Evolutionary conservation across 768 basidiomycete species (phyloP).

Genomic region (Albatrellus ellisii): DNA sequence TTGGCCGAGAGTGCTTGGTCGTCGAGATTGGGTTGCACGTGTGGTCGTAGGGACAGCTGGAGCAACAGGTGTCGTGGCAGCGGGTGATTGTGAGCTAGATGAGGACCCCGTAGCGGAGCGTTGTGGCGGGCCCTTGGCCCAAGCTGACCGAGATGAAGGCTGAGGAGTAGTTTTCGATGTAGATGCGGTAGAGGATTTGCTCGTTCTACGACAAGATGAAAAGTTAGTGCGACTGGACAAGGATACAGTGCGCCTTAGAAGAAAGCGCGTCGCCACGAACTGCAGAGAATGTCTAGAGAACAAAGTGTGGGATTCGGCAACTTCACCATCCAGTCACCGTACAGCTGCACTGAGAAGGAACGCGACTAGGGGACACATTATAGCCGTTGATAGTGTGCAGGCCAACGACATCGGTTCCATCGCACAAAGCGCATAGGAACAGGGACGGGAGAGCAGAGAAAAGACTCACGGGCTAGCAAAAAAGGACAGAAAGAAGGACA

Average conservation of each 20-base stretch:
- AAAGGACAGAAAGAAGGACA: slow-evolving; percentile 13
- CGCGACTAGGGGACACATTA: no score
- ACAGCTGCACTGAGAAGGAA: no score
- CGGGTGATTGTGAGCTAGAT: slow-evolving; percentile 71
- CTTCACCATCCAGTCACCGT: no score
- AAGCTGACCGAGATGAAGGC: slow-evolving; percentile 77
- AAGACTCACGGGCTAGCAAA: no score
- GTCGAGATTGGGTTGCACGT: slow-evolving; percentile 25
- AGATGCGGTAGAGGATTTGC: slow-evolving; percentile 74
- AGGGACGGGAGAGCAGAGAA: not conserved
- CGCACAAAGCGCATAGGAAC: no score
- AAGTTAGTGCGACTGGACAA: no score
- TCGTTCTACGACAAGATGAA: slow-evolving; percentile 51
- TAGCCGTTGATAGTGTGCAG: no score
- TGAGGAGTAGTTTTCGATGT: slow-evolving; percentile 50
- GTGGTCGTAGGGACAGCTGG: slow-evolving; percentile 34
- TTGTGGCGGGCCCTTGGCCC: slow-evolving; percentile 78
- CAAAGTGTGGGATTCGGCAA: no score
- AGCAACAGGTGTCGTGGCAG: slow-evolving; percentile 21
- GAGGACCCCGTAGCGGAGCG: slow-evolving; percentile 34
- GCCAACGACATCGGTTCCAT: no score
- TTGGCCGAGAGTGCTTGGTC: slow-evolving; percentile 25
- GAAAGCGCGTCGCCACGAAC: no score
- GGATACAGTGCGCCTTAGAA: no score
- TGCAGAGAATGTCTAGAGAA: no score